Evolutionary conservation across 768 basidiomycete species (phyloP).

Genomic region (Dioszegia hungarica): DNA sequence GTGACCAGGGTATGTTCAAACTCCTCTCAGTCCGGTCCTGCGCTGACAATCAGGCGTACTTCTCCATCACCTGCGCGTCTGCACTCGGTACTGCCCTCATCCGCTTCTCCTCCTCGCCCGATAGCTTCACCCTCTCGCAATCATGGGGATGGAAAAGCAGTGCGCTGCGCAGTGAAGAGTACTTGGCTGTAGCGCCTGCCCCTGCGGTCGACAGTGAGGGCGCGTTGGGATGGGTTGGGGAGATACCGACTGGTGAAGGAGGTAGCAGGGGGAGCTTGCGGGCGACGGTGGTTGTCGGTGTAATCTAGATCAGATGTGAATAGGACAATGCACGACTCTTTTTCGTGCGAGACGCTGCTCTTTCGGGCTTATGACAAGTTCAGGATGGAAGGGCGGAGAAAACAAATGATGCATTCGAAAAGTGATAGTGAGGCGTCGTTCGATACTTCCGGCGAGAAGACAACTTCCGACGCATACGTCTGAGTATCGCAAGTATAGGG

Average conservation of each 20-base stretch:
- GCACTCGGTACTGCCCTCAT: constrained; percentile 76
- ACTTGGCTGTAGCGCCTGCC: constrained; percentile 42
- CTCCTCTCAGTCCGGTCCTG: constrained; percentile 12
- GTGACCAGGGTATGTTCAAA: constrained; percentile 30
- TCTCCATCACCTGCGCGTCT: constrained; percentile 74
- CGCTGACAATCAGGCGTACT: constrained; percentile 60
- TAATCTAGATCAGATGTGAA: constrained; percentile 54
- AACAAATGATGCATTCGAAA: too few relatives aligned
- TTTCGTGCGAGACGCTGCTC: too few relatives aligned
- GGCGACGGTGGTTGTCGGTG: constrained; percentile 71
- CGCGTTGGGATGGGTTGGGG: constrained; percentile 52
- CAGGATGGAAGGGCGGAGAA: too few relatives aligned
- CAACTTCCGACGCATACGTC: too few relatives aligned
- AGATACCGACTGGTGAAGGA: constrained; percentile 25
- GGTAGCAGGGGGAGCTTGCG: constrained; percentile 59
- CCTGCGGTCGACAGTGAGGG: constrained; percentile 31
- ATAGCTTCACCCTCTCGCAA: constrained; percentile 75
- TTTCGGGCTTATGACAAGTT: too few relatives aligned
- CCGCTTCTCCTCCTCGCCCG: constrained; percentile 77
- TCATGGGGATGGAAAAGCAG: constrained; percentile 90
- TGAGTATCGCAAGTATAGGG: too few relatives aligned
- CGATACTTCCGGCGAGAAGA: too few relatives aligned
- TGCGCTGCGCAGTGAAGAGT: constrained; percentile 56
- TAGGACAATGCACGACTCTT: background rate
- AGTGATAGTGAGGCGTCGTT: too few relatives aligned